Conservation (phyloP, 192 early-diverging fungal species). For the Coemansia sp. region DNA sequence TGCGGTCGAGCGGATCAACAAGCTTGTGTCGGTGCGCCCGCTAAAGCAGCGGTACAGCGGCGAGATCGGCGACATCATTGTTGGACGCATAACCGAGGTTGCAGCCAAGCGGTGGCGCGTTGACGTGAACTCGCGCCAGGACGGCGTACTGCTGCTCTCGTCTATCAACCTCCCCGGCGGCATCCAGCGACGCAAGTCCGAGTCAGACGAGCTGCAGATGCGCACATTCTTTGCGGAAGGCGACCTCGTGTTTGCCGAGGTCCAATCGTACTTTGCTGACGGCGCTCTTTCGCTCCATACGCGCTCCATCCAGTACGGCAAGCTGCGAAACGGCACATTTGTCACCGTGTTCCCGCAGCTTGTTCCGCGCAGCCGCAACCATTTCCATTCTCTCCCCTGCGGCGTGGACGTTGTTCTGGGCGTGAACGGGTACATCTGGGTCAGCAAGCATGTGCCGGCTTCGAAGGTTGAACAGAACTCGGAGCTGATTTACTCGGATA, state of each 20-base stretch:
- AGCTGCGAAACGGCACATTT: slow-evolving; percentile 78
- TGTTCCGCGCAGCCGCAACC: slow-evolving; percentile 89
- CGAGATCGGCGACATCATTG: slow-evolving; percentile 96
- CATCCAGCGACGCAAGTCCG: slow-evolving; percentile 91
- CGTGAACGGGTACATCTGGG: slow-evolving; percentile 96
- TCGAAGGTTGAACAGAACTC: slow-evolving; percentile 70
- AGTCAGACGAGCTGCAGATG: slow-evolving; percentile 97
- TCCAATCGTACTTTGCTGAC: slow-evolving; percentile 82
- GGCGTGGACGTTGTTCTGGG: slow-evolving; percentile 94
- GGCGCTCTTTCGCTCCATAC: slow-evolving; percentile 88
- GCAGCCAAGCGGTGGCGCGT: slow-evolving; percentile 92
- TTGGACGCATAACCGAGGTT: slow-evolving; percentile 91
- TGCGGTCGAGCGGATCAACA: slow-evolving; percentile 91
- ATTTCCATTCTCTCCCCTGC: slow-evolving; percentile 88
- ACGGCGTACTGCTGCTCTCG: slow-evolving; percentile 82
- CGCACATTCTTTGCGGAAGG: slow-evolving; percentile 92
- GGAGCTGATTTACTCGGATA: slow-evolving; percentile 81
- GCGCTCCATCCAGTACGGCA: slow-evolving; percentile 86
- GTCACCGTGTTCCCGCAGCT: slow-evolving; percentile 83
- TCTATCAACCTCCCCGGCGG: slow-evolving; percentile 94
- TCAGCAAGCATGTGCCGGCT: slow-evolving; percentile 71
- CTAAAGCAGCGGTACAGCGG: slow-evolving; percentile 86
- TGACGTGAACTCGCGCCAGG: slow-evolving; percentile 83
- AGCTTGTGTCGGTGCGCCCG: slow-evolving; percentile 87
- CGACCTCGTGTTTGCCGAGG: slow-evolving; percentile 89